Conservation (phyloP, 2,329 filamentous ascomycete genomes). For the Rutstroemia sp. region DNA sequence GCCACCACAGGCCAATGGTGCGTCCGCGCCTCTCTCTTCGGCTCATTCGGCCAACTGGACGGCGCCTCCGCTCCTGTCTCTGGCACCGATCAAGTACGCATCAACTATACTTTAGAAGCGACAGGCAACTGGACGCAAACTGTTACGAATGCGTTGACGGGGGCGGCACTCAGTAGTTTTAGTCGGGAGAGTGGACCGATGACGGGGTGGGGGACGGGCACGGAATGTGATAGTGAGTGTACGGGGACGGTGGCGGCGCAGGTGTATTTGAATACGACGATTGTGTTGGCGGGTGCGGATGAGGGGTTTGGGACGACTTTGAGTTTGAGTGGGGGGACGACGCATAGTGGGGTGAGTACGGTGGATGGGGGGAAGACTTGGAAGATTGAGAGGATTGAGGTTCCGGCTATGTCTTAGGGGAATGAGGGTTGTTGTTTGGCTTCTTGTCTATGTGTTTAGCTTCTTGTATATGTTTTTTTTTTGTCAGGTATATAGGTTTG, state of each 20-base stretch:
- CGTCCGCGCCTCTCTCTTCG: slow-evolving; percentile 35
- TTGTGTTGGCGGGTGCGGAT: slow-evolving; percentile 32
- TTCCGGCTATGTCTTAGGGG: slow-evolving; percentile 28
- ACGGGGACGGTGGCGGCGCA: slow-evolving; percentile 34
- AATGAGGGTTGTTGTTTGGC: no score
- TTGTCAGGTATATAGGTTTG: no score
- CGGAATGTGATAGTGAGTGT: slow-evolving; percentile 34
- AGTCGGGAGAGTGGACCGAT: slow-evolving; percentile 32
- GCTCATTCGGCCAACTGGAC: slow-evolving; percentile 35
- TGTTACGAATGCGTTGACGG: slow-evolving; percentile 32
- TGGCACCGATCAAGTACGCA: slow-evolving; percentile 26
- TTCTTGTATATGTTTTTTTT: no score
- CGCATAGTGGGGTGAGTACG: slow-evolving; percentile 30
- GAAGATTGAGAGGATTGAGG: slow-evolving; percentile 31
- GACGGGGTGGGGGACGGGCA: slow-evolving; percentile 34
- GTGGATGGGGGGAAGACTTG: slow-evolving; percentile 32
- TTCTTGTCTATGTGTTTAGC: no score
- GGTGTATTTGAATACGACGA: slow-evolving; percentile 33
- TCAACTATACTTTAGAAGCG: slow-evolving; percentile 23
- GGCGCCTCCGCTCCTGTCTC: slow-evolving; percentile 19
- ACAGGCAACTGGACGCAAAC: slow-evolving; percentile 21
- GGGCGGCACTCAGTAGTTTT: slow-evolving; percentile 30
- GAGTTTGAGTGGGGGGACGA: slow-evolving; percentile 27
- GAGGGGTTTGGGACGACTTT: slow-evolving; percentile 27
- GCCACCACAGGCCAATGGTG: slow-evolving; percentile 34